These are phyloP conservation scores for Arthrobotrys iridis DNA, from an alignment of 2,329 filamentous ascomycete species.

Conservation along the genomic window DNA sequence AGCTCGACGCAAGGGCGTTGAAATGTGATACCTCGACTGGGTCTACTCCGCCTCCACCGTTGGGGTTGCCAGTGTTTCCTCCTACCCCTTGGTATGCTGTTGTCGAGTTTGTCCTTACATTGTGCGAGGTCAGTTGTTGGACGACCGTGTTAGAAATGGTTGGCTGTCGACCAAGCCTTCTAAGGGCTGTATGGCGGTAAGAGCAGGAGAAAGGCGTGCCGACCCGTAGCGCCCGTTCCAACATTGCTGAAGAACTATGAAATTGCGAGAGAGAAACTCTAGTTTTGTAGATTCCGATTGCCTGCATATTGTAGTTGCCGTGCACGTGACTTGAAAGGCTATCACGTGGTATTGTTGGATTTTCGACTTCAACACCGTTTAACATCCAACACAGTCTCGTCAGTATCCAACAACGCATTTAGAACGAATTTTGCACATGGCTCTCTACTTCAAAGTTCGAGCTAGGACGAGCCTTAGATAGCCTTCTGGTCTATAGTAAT, in stretches of 20 bases:
- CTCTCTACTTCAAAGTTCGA: no score
- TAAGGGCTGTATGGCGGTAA: background rate
- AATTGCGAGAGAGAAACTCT: background rate
- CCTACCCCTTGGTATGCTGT: slow-evolving; percentile 39
- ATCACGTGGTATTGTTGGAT: slow-evolving; percentile 51
- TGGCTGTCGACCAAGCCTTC: slow-evolving; percentile 1
- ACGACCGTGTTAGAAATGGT: background rate
- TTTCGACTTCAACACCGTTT: background rate
- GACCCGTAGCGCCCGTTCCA: slow-evolving; percentile 31
- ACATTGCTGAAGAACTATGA: slow-evolving; percentile 14
- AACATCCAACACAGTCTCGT: no score
- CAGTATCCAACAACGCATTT: no score
- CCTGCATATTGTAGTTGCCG: slow-evolving; percentile 28
- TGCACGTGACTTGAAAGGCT: slow-evolving; percentile 9
- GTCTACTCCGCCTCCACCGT: slow-evolving; percentile 75
- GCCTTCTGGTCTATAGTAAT: no score
- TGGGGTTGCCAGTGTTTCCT: slow-evolving; percentile 9
- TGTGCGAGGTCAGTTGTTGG: slow-evolving; percentile 3
- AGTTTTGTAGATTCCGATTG: no score
- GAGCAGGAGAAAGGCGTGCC: slow-evolving; percentile 35
- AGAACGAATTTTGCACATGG: no score
- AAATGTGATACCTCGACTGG: slow-evolving; percentile 92
- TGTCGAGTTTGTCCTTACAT: slow-evolving; percentile 38
- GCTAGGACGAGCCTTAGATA: no score
- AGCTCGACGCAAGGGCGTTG: slow-evolving; percentile 87